A percentile compares a stretch with the other conserved stretches of the same genome.
Evolutionary conservation across 2,329 filamentous ascomycete species (phyloP).

Genomic region (Grosmannia penicillata): DNA sequence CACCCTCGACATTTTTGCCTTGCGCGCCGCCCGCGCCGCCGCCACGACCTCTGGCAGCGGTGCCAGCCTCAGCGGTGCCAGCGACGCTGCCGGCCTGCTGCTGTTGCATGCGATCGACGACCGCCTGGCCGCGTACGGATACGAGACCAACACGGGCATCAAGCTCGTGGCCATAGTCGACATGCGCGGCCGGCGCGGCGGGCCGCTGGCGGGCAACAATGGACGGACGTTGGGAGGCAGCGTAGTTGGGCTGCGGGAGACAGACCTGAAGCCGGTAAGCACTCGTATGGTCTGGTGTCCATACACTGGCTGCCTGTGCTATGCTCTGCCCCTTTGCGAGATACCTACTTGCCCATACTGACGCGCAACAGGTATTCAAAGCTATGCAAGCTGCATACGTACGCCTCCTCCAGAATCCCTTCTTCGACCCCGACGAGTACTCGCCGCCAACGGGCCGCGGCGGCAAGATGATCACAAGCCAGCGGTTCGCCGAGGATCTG

Average conservation of each 20-base stretch:
- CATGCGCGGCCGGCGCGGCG: slow-evolving; percentile 54
- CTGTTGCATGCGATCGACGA: slow-evolving; percentile 90
- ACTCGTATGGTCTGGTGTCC: slow-evolving; percentile 12
- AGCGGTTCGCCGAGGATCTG: slow-evolving; percentile 67
- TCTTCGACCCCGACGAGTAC: slow-evolving; percentile 82
- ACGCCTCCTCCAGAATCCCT: slow-evolving; percentile 77
- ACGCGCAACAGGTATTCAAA: slow-evolving; percentile 44
- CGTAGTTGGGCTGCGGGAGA: slow-evolving; percentile 55
- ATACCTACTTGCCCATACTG: background rate
- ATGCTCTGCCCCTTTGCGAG: background rate
- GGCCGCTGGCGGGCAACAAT: slow-evolving; percentile 1
- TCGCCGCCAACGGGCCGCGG: slow-evolving; percentile 39
- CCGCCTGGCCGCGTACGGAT: slow-evolving; percentile 83
- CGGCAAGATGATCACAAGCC: slow-evolving; percentile 64
- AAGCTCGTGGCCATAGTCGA: slow-evolving; percentile 86
- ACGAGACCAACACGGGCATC: slow-evolving; percentile 89
- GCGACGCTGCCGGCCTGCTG: slow-evolving; percentile 37
- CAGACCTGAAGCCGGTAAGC: slow-evolving; percentile 70
- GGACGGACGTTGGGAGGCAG: slow-evolving; percentile 13
- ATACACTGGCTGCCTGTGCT: background rate
- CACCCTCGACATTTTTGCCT: slow-evolving; percentile 86
- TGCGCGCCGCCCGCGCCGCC: slow-evolving; percentile 44
- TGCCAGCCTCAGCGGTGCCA: slow-evolving; percentile 54
- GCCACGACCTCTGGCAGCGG: slow-evolving; percentile 11
- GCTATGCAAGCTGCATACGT: slow-evolving; percentile 92